Base-by-base conservation (phyloP, 768 basidiomycete species). In the Agrocybe praecox region DNA sequence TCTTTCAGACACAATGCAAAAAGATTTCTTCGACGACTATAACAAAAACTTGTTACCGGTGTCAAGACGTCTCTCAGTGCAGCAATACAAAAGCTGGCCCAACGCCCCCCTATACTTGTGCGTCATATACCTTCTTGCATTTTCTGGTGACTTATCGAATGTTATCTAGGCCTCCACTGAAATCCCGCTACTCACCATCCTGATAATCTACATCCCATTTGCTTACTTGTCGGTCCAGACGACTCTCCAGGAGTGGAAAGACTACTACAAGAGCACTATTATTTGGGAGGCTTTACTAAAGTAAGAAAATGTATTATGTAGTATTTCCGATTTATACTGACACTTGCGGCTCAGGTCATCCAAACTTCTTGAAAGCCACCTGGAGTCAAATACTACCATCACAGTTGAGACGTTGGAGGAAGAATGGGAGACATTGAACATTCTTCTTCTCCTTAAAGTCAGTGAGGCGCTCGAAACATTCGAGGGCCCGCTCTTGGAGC, bases 161-260 rank as follows among this genome's bases (percentile, higher is more conserved):
- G n/a, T n/a, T n/a, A n/a, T 32, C 14, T 34, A 58, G 57, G 17
- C 46, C 14, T 53, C 52, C 3, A 49, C 24, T 18, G 22, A 26
- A 9, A 44, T 58, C 0, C 46, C 17, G 19, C 53, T 64, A 49
- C 56, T 44, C 23, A 57, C 51, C 4, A 22, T 61, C 2, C 48
- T 65, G 58, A 21, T 63, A 42, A 47, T 33, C 11, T 60, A 58
- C 33, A 62, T 63, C n/a, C 64, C 64, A 5, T 63, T 63, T 43
- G 53, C 60, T 12, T 42, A 63, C n/a, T 22, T 63, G 33, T 23
- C 47, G 24, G 53, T 48, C 2, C n/a, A 32, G 14, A 32, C 22
- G 23, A 32, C 51, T 12, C 6, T 15, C 12, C 12, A 6, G 14
- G 42, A 57, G 4, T 53, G 49, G 57, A 59, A 49, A 33, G 52